A percentile compares a stretch with the other conserved stretches of the same genome.
These are phyloP conservation scores for Pyrenula aspistea DNA, from an alignment of 495 filamentous ascomycete genomes.

Conservation along the genomic window DNA sequence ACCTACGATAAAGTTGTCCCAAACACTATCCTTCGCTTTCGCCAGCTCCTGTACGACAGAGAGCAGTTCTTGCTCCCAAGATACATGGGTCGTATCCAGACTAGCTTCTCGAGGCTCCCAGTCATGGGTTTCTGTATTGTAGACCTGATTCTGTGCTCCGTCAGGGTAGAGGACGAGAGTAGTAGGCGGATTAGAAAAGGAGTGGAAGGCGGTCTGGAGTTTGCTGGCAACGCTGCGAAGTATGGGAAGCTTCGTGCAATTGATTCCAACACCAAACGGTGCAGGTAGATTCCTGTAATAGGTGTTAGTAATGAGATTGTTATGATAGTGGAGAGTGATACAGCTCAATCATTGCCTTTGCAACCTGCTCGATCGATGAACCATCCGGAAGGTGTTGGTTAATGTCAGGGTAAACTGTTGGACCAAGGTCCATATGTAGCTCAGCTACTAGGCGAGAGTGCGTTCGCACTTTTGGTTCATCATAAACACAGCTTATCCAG, in stretches of 20 bases:
- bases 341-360: slow-evolving; percentile 26
- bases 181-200: slow-evolving; percentile 16
- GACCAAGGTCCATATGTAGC: too few relatives aligned
- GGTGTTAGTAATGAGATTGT: too few relatives aligned
- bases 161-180: slow-evolving; percentile 55
- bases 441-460: too few relatives aligned
- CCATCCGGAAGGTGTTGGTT: slow-evolving; percentile 32
- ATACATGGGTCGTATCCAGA: background rate
- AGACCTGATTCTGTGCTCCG: slow-evolving; percentile 53
- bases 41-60: slow-evolving; percentile 19
- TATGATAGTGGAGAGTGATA: too few relatives aligned
- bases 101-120: slow-evolving; percentile 32
- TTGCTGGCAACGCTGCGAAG: slow-evolving; percentile 30
- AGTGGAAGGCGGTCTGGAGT: slow-evolving; percentile 29
- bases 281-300: too few relatives aligned
- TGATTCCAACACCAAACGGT: slow-evolving; percentile 54
- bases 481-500: slow-evolving; percentile 54
- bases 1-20: slow-evolving; percentile 40
- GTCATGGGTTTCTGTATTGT: slow-evolving; percentile 45
- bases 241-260: slow-evolving; percentile 50
- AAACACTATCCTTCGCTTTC: slow-evolving; percentile 26
- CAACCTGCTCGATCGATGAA: slow-evolving; percentile 28
- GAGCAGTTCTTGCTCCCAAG: slow-evolving; percentile 36
- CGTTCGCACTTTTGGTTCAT: too few relatives aligned
- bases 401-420: slow-evolving; percentile 46